These are phyloP conservation scores for Inga laurina DNA, from an alignment of 306 rosid species.

Conservation along the genomic window DNA sequence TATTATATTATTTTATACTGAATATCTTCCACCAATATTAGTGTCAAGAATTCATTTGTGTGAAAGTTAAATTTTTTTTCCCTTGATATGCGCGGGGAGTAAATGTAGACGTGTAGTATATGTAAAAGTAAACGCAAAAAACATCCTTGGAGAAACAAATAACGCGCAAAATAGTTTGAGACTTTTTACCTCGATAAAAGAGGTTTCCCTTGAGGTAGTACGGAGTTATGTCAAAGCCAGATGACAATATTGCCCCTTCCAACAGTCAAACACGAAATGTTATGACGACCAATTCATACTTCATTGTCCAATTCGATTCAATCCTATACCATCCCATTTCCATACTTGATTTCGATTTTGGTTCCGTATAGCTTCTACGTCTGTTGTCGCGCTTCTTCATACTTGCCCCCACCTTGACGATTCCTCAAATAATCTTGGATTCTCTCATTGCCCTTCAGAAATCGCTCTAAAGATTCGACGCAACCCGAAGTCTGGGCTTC, in stretches of 20 bases:
- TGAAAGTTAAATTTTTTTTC: too few relatives aligned
- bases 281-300: neutral
- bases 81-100: too few relatives aligned
- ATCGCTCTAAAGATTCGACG: conserved; percentile 11
- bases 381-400: conserved; percentile 22
- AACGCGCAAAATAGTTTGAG: too few relatives aligned
- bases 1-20: too few relatives aligned
- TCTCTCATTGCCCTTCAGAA: neutral
- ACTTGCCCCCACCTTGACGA: conserved; percentile 23
- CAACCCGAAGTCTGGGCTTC: conserved; percentile 4
- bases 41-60: too few relatives aligned
- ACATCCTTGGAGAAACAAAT: too few relatives aligned
- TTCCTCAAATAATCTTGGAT: conserved; percentile 3
- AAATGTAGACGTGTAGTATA: too few relatives aligned
- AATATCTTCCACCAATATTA: too few relatives aligned
- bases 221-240: too few relatives aligned
- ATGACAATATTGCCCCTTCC: neutral
- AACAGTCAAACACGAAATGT: neutral
- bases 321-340: neutral
- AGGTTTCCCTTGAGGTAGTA: too few relatives aligned
- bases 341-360: neutral
- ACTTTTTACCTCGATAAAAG: too few relatives aligned
- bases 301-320: neutral
- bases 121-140: too few relatives aligned
- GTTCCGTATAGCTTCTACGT: conserved; percentile 6